Evolutionary conservation across 495 filamentous ascomycete species (phyloP).

Genomic region (Thermothielavioides terrestris): DNA sequence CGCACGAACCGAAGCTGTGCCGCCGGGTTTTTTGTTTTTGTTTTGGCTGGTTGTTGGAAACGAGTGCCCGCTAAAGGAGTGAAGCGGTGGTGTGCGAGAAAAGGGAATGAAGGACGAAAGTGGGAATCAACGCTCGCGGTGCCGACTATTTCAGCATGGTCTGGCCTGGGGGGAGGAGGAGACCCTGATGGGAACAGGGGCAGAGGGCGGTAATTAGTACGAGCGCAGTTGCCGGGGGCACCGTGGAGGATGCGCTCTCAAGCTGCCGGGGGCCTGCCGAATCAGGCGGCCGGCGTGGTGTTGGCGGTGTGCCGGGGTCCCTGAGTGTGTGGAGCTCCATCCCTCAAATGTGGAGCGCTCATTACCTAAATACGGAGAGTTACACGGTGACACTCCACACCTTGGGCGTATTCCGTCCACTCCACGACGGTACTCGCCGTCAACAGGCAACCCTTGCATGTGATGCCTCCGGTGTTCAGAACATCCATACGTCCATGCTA

Average conservation of each 20-base stretch:
- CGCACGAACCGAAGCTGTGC: neutral
- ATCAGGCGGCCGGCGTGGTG: conserved; percentile 6
- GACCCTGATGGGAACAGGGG: conserved; percentile 13
- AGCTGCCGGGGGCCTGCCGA: conserved; percentile 11
- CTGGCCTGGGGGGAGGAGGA: conserved; percentile 34
- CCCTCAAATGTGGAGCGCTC: conserved; percentile 21
- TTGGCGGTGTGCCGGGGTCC: conserved; percentile 16
- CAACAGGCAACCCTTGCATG: no score
- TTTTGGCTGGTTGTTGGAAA: conserved; percentile 38
- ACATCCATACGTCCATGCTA: no score
- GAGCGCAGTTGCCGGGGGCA: conserved; percentile 18
- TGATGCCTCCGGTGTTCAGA: no score
- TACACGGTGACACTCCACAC: neutral
- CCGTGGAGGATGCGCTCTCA: conserved; percentile 12
- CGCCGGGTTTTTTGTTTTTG: conserved; percentile 16
- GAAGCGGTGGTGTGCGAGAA: conserved; percentile 70
- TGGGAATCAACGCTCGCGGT: conserved; percentile 44
- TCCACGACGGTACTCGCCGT: no score
- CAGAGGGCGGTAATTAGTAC: conserved; percentile 20
- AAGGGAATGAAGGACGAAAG: conserved; percentile 40
- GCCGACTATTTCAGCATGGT: conserved; percentile 41
- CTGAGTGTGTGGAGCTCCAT: conserved; percentile 12
- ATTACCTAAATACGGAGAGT: conserved; percentile 17
- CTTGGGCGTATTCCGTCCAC: neutral
- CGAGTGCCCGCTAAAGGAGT: conserved; percentile 94